Base-by-base conservation (phyloP, 192 early-diverging fungal genomes). In the Coemansia sp. region DNA sequence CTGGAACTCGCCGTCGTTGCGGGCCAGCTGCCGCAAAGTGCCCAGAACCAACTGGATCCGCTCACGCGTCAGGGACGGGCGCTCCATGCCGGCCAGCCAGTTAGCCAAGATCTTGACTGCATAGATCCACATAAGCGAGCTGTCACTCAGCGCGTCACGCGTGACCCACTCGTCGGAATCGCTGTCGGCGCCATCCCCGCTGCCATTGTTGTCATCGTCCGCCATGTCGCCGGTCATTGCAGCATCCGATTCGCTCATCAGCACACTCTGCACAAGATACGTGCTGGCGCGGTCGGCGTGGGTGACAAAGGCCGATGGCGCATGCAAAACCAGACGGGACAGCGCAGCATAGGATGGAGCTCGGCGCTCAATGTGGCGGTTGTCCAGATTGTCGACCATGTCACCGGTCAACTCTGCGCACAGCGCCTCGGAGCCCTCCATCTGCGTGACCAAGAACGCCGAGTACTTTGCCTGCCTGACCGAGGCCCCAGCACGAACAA, bases 391-490 rank as follows among this genome's bases (percentile, higher is more conserved):
- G n/a, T 55, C 66, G 23, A 66, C 60, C 32, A 65, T 36, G 13
- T 65, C 67, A 30, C 87, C 50, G 2, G 79, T 61, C 48, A 92
- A 43, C 5, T 67, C 66, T 8, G 38, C 57, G 43, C 82, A 84
- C 28, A 77, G 63, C 3, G 48, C 33, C 10, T 78, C 62, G 13
- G 64, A 62, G 1, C 85, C 55, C 0, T 60, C 44, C 36, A 85
- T 67, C 46, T 87, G 83, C 4, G 84, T 78, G 10, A 94, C 60
- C 41, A 95, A 60, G 10, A 83, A 79, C 9, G 82, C 69, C 0
- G 93, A 87, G 60, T 89, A 58, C 27, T 84, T 86, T 0, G 88
- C 86, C 65, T 93, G 85, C 8, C 17, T 25, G 24, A 73, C 42
- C 7, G 45, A 46, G 3, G 74, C 79, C 2, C 91, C 92, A 0